Evolutionary conservation across 23 red algal species (phyloP).

Genomic region (Gracilaria domingensis): DNA sequence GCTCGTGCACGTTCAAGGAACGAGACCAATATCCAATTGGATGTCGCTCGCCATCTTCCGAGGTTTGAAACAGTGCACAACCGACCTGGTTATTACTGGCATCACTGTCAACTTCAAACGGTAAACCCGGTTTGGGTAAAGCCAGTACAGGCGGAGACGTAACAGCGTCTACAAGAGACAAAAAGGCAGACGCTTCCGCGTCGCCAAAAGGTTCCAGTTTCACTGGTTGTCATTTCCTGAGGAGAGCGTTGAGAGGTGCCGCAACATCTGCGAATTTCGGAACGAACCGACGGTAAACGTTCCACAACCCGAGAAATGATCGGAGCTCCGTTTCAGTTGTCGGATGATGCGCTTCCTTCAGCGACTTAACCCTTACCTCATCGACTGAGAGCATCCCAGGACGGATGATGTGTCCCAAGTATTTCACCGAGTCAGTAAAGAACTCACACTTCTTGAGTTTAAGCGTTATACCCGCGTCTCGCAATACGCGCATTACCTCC

Average conservation of each 20-base stretch:
- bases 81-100: constrained; percentile 29
- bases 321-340: constrained; percentile 13
- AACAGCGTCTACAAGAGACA: not conserved
- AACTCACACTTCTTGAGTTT: constrained; percentile 44
- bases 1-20: too few species aligned
- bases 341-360: not conserved
- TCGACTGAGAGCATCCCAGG: constrained; percentile 1
- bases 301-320: constrained; percentile 57
- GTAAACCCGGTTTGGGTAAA: not conserved
- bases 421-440: constrained; percentile 7
- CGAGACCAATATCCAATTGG: constrained; percentile 16
- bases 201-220: constrained; percentile 6
- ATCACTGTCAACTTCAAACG: constrained; percentile 18
- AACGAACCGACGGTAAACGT: constrained; percentile 55
- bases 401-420: not conserved
- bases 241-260: constrained; percentile 7
- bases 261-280: constrained; percentile 3
- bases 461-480: constrained; percentile 13
- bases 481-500: constrained; percentile 18
- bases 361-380: not conserved
- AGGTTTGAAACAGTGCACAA: constrained; percentile 26
- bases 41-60: constrained; percentile 6
- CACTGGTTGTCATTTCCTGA: not conserved
- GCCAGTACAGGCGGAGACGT: too few species aligned
- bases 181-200: not conserved